Evolutionary conservation across 2,329 filamentous ascomycete genomes (phyloP), one percentile per base, ranked within the genome.

Genomic region (Fonsecaea erecta): DNA sequence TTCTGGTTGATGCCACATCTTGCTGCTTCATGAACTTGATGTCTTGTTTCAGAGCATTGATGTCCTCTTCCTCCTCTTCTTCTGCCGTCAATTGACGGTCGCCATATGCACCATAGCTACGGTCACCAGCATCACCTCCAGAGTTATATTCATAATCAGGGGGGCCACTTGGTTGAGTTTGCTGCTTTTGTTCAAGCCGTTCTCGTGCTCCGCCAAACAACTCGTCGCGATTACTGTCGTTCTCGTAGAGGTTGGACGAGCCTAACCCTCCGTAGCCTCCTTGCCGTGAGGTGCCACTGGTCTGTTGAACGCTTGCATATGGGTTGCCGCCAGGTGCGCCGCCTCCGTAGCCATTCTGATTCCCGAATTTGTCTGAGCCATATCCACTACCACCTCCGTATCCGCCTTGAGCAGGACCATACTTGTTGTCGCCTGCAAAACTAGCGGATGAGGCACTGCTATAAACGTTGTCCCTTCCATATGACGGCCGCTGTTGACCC

Each of bases 51-150:
- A 89, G 87, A 0, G 87, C 86, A 65, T 88, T 83, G 12, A 93
- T 85, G 66, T 90, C 87, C 75, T 91, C 86, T 68, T 91, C 88
- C 72, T 90, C 88, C 70, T 95, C 88, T 68, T 89, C 80, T 85
- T 97, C 92, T 1, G 88, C 92, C 0, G 92, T 96, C 70, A 97
- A 80, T 76, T 96, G 87, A 54, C 91, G 86, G 65, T 90, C 85
- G 63, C 89, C 88, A 59, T 91, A 87, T 5, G 80, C 73, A 9
- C 81, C 82, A 65, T 84, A 84, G 48, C 68, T 71, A 32, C 63
- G 62, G 56, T 77, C 77, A 57, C 72, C 74, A 67, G 74, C 77
- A 65, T 73, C 62, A 68, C 74, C 77, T 12, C 67, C 66, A 68
- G 64, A 73, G 67, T 61, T 75, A 72, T 75, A 75, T 32, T 73